These are phyloP conservation scores for Rosa rugosa DNA, from an alignment of 306 rosid genomes.

Conservation along the genomic window DNA sequence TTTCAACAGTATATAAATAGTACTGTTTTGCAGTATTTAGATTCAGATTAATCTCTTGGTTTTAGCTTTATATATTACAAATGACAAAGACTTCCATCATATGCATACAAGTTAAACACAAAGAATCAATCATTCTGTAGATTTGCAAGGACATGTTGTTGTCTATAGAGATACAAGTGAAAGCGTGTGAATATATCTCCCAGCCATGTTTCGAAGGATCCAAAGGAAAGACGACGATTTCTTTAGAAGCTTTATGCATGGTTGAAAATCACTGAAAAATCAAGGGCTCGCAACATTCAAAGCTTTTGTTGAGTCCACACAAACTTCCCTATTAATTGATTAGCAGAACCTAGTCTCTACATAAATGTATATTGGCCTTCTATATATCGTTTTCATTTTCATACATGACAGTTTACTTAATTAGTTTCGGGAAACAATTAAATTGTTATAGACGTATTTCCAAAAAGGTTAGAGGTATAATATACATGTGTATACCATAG, in stretches of 20 bases:
- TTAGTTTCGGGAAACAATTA: no score
- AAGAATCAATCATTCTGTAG: background rate
- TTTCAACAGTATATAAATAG: background rate
- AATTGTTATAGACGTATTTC: no score
- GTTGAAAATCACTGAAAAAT: constrained; percentile 1
- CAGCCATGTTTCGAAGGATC: constrained; percentile 7
- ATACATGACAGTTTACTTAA: background rate
- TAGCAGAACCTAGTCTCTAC: background rate
- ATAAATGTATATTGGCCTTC: background rate
- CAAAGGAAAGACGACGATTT: constrained; percentile 20
- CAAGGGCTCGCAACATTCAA: background rate
- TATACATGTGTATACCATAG: no score
- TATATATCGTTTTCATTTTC: background rate
- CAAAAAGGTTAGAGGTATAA: no score
- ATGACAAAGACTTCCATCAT: background rate
- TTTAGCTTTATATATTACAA: background rate
- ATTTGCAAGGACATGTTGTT: background rate
- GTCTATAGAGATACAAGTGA: background rate
- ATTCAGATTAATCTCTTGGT: background rate
- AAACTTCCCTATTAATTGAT: background rate
- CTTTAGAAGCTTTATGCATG: background rate
- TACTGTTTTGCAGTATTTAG: background rate
- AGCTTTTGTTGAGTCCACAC: background rate
- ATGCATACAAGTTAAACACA: background rate
- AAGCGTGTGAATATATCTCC: background rate